Evolutionary conservation across 129 eudicot genomes (phyloP), one percentile per base, ranked within the genome.

Genomic region (Saussurea involucrata): DNA sequence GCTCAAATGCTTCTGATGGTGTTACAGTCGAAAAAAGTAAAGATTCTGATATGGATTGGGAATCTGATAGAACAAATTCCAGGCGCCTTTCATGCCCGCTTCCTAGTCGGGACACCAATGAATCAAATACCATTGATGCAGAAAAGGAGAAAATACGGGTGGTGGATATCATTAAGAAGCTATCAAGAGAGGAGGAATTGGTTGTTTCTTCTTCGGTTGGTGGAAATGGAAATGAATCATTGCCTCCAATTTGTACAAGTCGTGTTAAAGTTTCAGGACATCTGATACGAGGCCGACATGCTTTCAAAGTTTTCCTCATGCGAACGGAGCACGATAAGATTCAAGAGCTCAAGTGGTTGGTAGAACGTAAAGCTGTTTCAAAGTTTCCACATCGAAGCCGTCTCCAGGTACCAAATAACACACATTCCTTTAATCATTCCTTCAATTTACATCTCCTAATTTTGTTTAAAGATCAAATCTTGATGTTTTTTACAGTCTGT

Each of bases 331-430:
- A 82, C 0, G 89, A 94, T 7, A 86, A 91, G 36, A 82, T 75
- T 25, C 69, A 12, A 25, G 98, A 94, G 77, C 88, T 94, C 66
- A 80, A 87, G 60, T 69, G 81, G 8, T 57, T 94, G 60, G 78
- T 68, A 0, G 86, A 72, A 7, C 74, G 85, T 18, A 87, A 81
- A 40, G 73, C 84, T 0, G 97, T 91, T n/a, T 85, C 98, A 20
- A 83, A 77, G 32, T 94, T 94, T 76, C 76, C 90, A 29, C 93
- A 94, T 11, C 82, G 87, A 49, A 91, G 88, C n/a, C 96, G 88
- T 17, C 83, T 94, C 65, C 87, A 91, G 81, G 98, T 91, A 69
- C 32, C 42, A 53, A 44, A 4, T 18, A 61, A 7, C 28, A 73
- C 33, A 20, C 42, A 73, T 73, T 33, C 67, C 42, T 21, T 46